Evolutionary conservation across 345 rosid species (phyloP).

Genomic region (Combretum micranthum): DNA sequence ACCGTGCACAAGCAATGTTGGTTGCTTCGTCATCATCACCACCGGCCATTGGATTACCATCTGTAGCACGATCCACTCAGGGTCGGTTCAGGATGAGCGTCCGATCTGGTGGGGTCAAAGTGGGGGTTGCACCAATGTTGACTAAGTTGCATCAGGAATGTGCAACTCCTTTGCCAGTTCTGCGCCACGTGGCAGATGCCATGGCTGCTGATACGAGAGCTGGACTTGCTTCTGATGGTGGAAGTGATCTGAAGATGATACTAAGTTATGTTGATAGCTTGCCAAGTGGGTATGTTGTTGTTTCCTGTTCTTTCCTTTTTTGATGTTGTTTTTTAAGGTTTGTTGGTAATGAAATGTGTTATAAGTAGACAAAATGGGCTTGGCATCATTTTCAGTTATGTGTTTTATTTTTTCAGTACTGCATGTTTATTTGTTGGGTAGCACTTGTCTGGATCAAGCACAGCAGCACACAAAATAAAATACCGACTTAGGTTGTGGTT

Average conservation of each 20-base stretch:
- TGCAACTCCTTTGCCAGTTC: conserved; percentile 51
- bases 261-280: conserved; percentile 65
- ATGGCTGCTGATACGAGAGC: conserved; percentile 65
- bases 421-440: too few species aligned
- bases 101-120: conserved; percentile 37
- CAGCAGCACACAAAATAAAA: too few species aligned
- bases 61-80: conserved; percentile 2
- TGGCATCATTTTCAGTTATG: too few species aligned
- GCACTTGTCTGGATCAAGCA: too few species aligned
- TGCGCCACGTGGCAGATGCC: conserved; percentile 63
- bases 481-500: too few species aligned
- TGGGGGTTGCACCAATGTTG: conserved; percentile 44
- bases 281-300: conserved; percentile 57
- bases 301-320: background rate
- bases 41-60: conserved; percentile 37
- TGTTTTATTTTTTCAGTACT: too few species aligned
- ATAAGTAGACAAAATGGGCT: too few species aligned
- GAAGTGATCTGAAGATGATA: conserved; percentile 75
- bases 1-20: conserved; percentile 31
- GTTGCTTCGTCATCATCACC: conserved; percentile 22
- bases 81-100: conserved; percentile 30
- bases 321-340: background rate
- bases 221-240: conserved; percentile 66
- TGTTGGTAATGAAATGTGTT: too few species aligned
- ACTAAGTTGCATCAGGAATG: conserved; percentile 57